These are phyloP conservation scores for Podila epigama DNA, from an alignment of 192 early-diverging fungal genomes.

Conservation along the genomic window DNA sequence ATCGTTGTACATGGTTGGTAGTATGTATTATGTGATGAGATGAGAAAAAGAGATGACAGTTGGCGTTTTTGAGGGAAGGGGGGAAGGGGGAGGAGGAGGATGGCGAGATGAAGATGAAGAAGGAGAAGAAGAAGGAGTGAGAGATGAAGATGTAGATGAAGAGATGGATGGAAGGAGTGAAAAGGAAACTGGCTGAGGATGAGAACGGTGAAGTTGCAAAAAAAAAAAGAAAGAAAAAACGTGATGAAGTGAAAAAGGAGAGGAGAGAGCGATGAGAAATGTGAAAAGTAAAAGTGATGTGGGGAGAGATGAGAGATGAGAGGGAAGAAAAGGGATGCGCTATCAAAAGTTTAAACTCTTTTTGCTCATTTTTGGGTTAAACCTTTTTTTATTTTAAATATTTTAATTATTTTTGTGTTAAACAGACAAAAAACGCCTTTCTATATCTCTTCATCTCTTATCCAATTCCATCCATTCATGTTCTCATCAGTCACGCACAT, in stretches of 20 bases:
- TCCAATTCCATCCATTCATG: background rate
- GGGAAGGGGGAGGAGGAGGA: slow-evolving; percentile 2
- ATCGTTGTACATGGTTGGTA: slow-evolving; percentile 22
- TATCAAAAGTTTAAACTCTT: no score
- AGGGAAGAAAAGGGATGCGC: background rate
- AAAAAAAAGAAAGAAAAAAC: slow-evolving; percentile 1
- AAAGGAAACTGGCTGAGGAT: background rate
- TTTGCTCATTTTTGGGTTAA: no score
- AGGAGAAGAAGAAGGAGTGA: background rate
- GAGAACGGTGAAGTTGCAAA: background rate
- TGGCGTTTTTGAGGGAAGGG: background rate
- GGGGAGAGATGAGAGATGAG: background rate
- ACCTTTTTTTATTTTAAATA: no score
- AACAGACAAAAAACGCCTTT: no score
- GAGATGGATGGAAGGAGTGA: background rate
- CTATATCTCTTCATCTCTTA: background rate
- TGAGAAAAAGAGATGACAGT: background rate
- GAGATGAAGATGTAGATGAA: background rate
- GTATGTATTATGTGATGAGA: background rate
- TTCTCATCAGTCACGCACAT: background rate
- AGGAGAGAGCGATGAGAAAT: background rate
- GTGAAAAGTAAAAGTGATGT: background rate
- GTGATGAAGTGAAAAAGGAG: background rate
- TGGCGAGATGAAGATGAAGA: background rate
- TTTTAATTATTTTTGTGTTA: no score